Conservation (phyloP, 179 eudicot species). For the Corrigiola litoralis region DNA sequence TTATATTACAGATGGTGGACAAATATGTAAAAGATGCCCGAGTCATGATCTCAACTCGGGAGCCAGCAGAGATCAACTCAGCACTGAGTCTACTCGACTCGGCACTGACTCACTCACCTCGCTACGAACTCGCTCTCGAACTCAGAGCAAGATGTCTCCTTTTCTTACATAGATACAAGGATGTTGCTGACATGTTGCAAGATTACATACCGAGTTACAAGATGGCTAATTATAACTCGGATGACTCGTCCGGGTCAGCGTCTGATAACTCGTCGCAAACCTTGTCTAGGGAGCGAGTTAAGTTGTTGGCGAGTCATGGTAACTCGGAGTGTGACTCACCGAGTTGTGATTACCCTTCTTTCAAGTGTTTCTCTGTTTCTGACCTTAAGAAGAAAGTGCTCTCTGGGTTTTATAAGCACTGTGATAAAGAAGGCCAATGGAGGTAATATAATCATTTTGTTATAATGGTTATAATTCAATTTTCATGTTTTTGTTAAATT, state of each 20-base stretch:
- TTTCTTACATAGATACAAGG: slow-evolving; percentile 53
- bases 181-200: slow-evolving; percentile 69
- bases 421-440: slow-evolving; percentile 88
- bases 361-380: slow-evolving; percentile 86
- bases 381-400: slow-evolving; percentile 87
- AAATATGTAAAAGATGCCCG: slow-evolving; percentile 68
- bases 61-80: slow-evolving; percentile 53
- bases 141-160: slow-evolving; percentile 61
- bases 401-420: slow-evolving; percentile 60
- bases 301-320: slow-evolving; percentile 31
- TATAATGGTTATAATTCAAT: no score
- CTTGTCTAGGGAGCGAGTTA: slow-evolving; percentile 57
- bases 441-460: slow-evolving; percentile 40
- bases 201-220: slow-evolving; percentile 72
- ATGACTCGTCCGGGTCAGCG: slow-evolving; percentile 45
- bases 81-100: slow-evolving; percentile 69
- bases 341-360: slow-evolving; percentile 38
- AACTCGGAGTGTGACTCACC: slow-evolving; percentile 28
- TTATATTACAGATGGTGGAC: slow-evolving; percentile 54
- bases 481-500: no score
- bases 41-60: slow-evolving; percentile 56
- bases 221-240: slow-evolving; percentile 34
- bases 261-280: slow-evolving; percentile 48
- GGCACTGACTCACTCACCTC: slow-evolving; percentile 63
- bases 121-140: slow-evolving; percentile 53